phyloP scores from a whole-genome alignment of 345 rosid genomes.

The Pseudoturritis turrita region DNA sequence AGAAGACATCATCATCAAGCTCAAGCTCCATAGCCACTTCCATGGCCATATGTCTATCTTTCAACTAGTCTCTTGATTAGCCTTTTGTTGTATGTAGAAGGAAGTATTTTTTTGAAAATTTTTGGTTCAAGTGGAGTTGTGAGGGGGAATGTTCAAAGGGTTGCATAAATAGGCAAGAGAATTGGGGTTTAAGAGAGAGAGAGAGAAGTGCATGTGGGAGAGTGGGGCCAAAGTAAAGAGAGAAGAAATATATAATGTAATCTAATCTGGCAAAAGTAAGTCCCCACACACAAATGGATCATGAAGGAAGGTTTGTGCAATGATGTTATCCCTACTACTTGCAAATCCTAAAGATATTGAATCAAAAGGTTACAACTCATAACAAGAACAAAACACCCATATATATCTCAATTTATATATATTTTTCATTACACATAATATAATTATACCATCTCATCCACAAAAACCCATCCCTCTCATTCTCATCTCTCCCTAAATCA shows the following conservation, averaged over 20 bases:
- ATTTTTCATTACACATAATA: neutral
- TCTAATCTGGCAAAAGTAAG: constrained; percentile 31
- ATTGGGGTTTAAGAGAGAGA: neutral
- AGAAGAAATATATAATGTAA: constrained; percentile 11
- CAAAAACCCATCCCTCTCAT: constrained; percentile 26
- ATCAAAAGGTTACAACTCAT: constrained; percentile 24
- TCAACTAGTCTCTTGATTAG: neutral
- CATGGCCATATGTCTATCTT: constrained; percentile 9
- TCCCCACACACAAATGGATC: constrained; percentile 31
- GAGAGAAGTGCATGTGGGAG: constrained; percentile 33
- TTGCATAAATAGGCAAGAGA: constrained; percentile 24
- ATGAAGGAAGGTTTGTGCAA: constrained; percentile 26
- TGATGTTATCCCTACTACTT: constrained; percentile 21
- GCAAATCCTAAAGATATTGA: constrained; percentile 10
- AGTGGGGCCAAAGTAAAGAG: constrained; percentile 25
- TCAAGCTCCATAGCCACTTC: constrained; percentile 56
- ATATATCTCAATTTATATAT: constrained; percentile 5
- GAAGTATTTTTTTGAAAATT: neutral
- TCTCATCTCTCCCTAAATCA: constrained; percentile 1
- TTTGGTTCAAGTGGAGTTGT: constrained; percentile 18
- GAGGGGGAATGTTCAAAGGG: constrained; percentile 27
- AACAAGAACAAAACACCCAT: constrained; percentile 25
- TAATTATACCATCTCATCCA: constrained; percentile 6
- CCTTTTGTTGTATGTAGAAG: neutral
- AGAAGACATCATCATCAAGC: constrained; percentile 82